Evolutionary conservation across 345 rosid species (phyloP).

Genomic region (Pseudoturritis turrita): DNA sequence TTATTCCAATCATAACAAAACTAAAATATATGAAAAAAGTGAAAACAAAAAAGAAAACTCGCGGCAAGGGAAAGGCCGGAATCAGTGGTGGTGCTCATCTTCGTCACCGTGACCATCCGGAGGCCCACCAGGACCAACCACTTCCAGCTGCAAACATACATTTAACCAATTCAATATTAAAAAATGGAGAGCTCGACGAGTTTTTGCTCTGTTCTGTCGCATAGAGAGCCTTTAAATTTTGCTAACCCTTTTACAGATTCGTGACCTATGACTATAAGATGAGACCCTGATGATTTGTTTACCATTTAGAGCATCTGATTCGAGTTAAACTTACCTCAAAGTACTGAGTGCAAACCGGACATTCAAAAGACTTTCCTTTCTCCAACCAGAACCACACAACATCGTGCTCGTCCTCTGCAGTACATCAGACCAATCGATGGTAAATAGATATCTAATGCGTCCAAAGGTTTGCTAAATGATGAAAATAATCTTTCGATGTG

Average conservation of each 20-base stretch:
- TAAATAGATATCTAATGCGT: too few relatives aligned
- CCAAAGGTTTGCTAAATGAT: neutral
- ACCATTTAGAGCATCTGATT: neutral
- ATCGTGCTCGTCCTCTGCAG: conserved; percentile 89
- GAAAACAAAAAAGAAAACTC: conserved; percentile 12
- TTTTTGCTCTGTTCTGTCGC: conserved; percentile 38
- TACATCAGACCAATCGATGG: neutral
- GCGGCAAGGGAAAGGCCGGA: conserved; percentile 15
- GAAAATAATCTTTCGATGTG: neutral
- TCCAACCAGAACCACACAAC: conserved; percentile 98
- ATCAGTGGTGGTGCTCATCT: conserved; percentile 48
- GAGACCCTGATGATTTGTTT: conserved; percentile 74
- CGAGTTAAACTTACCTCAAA: conserved; percentile 52
- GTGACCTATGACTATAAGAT: conserved; percentile 62
- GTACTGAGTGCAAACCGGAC: conserved; percentile 83
- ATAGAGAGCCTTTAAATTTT: conserved; percentile 49
- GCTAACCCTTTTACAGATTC: conserved; percentile 59
- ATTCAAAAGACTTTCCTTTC: conserved; percentile 77
- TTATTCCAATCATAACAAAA: neutral
- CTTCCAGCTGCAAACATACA: conserved; percentile 55
- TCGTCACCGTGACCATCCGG: conserved; percentile 76
- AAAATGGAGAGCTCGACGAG: neutral
- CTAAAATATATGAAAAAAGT: neutral
- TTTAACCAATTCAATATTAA: neutral
- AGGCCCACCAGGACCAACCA: conserved; percentile 90